A percentile compares a stretch with the other conserved stretches of the same genome.
phyloP scores from a whole-genome alignment of 257 asterid genomes.

The Nicotiana paniculata region DNA sequence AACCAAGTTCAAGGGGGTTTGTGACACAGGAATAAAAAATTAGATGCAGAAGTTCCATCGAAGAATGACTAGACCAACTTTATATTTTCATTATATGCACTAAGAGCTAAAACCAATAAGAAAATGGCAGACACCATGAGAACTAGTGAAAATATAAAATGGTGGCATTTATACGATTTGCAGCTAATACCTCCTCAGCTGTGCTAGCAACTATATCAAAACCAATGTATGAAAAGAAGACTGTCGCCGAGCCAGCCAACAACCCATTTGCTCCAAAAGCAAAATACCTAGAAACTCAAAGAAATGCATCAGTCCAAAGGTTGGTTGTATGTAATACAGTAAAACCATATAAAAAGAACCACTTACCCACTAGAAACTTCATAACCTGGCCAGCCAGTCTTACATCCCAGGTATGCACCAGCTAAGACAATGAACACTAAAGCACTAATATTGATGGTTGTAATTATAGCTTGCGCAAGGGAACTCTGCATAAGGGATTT shows the following conservation, averaged over 20 bases:
- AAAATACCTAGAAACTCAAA: constrained; percentile 23
- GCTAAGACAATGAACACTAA: constrained; percentile 24
- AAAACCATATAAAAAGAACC: not conserved
- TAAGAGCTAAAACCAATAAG: not conserved
- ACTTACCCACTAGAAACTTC: constrained; percentile 20
- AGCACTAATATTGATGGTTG: constrained; percentile 26
- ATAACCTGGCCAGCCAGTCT: constrained; percentile 36
- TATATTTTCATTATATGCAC: not conserved
- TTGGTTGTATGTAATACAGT: not conserved
- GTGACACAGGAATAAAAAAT: not conserved
- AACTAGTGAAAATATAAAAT: not conserved
- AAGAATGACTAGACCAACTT: not conserved
- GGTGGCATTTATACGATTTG: not conserved
- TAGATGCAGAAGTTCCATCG: not conserved
- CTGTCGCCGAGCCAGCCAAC: constrained; percentile 34
- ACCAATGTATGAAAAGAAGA: constrained; percentile 38
- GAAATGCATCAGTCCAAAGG: not conserved
- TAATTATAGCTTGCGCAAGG: constrained; percentile 29
- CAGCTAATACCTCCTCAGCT: constrained; percentile 29
- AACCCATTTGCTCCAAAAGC: constrained; percentile 33
- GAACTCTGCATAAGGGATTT: constrained; percentile 25
- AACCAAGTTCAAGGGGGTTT: no score
- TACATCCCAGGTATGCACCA: constrained; percentile 31
- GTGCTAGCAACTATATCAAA: constrained; percentile 38
- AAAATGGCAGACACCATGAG: not conserved